Conservation (phyloP, 257 asterid genomes). For the Solanum pinnatisectum region DNA sequence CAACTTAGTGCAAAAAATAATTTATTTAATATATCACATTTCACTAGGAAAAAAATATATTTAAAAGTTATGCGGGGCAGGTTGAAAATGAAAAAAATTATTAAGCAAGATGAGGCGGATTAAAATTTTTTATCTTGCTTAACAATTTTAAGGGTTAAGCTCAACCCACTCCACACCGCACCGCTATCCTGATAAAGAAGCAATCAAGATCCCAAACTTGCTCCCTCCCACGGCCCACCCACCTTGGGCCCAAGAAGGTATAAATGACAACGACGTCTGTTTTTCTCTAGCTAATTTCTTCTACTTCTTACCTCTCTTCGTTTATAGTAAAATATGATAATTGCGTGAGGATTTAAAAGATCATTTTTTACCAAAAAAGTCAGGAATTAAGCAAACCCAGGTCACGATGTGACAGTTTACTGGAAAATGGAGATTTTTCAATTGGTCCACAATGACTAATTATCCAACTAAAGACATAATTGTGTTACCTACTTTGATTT, state of each 20-base stretch:
- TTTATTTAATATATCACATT: no score
- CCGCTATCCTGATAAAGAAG: no score
- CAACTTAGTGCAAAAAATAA: no score
- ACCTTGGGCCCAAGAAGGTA: background rate
- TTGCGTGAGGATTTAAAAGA: background rate
- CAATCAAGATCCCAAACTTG: background rate
- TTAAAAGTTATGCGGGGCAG: accelerated
- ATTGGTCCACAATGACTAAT: background rate
- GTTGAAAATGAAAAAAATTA: no score
- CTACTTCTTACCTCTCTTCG: background rate
- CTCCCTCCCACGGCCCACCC: background rate
- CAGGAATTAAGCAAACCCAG: background rate
- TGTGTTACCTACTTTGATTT: background rate
- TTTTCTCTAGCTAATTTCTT: background rate
- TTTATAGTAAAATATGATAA: background rate
- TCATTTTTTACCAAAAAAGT: background rate
- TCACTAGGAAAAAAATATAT: background rate
- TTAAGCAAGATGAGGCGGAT: no score
- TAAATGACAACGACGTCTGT: background rate
- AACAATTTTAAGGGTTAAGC: no score
- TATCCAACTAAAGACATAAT: background rate
- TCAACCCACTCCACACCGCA: no score
- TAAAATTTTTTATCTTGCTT: no score
- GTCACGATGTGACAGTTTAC: background rate
- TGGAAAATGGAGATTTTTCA: background rate